A percentile compares a stretch with the other conserved stretches of the same genome.
Evolutionary conservation across 345 rosid species (phyloP).

Genomic region (Populus simonii): DNA sequence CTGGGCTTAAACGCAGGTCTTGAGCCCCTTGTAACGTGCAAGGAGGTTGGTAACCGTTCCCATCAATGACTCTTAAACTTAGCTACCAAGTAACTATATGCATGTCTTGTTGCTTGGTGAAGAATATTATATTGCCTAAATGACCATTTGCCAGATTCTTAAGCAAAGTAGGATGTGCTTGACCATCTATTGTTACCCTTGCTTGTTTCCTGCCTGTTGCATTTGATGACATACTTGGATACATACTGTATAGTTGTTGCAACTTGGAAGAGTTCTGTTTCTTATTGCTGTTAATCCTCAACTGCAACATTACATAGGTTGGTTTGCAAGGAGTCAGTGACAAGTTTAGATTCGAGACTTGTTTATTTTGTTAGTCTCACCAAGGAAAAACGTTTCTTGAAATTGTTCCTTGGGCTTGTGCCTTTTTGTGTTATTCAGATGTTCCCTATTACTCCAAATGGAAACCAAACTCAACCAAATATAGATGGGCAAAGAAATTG

Average conservation of each 20-base stretch:
- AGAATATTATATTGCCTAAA: neutral
- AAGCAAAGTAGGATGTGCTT: neutral
- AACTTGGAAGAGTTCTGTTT: neutral
- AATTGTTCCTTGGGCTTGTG: conserved; percentile 12
- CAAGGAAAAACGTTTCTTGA: neutral
- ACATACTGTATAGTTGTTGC: neutral
- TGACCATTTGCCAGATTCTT: neutral
- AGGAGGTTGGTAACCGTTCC: neutral
- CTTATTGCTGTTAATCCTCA: neutral
- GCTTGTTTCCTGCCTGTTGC: neutral
- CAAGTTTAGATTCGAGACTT: neutral
- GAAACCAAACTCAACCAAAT: conserved; percentile 63
- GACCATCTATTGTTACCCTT: neutral
- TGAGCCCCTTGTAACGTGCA: neutral
- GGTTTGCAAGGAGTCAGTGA: neutral
- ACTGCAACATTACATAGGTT: neutral
- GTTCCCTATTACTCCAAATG: conserved; percentile 55
- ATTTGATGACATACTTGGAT: neutral
- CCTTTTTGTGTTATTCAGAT: conserved; percentile 46
- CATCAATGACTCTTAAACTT: neutral
- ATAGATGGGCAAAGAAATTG: conserved; percentile 79
- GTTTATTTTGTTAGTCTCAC: neutral
- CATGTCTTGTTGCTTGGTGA: neutral
- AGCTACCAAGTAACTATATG: neutral
- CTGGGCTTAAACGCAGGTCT: neutral